Evolutionary conservation across 495 filamentous ascomycete species (phyloP).

Genomic region (Penicillium longicatenatum): DNA sequence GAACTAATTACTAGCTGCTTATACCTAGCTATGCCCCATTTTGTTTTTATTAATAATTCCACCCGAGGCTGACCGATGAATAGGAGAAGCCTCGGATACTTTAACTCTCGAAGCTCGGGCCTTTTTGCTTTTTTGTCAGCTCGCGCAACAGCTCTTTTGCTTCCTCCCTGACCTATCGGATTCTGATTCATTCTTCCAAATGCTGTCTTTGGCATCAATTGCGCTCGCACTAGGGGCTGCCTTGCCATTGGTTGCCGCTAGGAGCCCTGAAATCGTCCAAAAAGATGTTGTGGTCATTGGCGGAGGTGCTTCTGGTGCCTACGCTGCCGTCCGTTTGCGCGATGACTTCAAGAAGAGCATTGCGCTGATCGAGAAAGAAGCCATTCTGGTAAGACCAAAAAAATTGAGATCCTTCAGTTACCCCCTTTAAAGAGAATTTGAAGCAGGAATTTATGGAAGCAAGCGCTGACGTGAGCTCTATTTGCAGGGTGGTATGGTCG

Average conservation of each 20-base stretch:
- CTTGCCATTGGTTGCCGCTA: conserved; percentile 8
- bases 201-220: background rate
- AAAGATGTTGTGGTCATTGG: conserved; percentile 47
- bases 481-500: conserved; percentile 44
- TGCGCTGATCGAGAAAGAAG: conserved; percentile 44
- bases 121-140: too few relatives aligned
- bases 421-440: background rate
- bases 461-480: conserved; percentile 13
- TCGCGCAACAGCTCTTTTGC: too few relatives aligned
- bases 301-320: conserved; percentile 49
- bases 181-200: too few relatives aligned
- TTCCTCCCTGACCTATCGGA: too few relatives aligned
- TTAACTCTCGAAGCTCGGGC: too few relatives aligned
- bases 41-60: too few relatives aligned
- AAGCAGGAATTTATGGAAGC: background rate
- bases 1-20: too few relatives aligned
- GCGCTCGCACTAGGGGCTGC: conserved; percentile 16
- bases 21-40: too few relatives aligned
- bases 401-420: background rate
- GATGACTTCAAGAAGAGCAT: conserved; percentile 42
- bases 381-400: conserved; percentile 34
- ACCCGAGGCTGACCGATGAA: too few relatives aligned
- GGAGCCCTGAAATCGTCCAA: conserved; percentile 8
- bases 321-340: conserved; percentile 47
- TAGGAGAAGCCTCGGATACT: too few relatives aligned